Conservation (phyloP, 345 rosid species). For the Mangifera indica region DNA sequence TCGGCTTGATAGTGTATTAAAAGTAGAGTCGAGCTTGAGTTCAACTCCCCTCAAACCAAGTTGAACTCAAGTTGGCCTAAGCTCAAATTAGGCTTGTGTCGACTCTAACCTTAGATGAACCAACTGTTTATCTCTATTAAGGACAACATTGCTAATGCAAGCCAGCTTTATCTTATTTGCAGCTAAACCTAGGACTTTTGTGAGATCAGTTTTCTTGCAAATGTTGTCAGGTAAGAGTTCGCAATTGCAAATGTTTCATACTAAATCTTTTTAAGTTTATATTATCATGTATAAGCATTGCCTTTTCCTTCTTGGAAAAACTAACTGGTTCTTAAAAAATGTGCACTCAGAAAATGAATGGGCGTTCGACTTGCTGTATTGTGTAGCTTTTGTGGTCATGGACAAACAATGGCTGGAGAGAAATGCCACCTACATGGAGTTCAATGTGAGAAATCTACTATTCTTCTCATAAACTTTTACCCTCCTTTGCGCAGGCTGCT, state of each 20-base stretch:
- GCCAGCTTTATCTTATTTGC: conserved; percentile 24
- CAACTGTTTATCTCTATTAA: not conserved
- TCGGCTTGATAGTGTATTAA: too few species aligned
- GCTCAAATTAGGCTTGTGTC: too few species aligned
- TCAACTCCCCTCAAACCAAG: too few species aligned
- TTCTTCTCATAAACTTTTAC: not conserved
- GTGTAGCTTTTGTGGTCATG: conserved; percentile 82
- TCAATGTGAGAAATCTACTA: conserved; percentile 59
- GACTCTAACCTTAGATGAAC: too few species aligned
- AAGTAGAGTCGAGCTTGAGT: too few species aligned
- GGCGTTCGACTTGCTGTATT: conserved; percentile 93
- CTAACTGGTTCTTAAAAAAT: not conserved
- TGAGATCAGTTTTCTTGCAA: conserved; percentile 73
- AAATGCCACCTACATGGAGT: conserved; percentile 93
- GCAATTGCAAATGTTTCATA: not conserved
- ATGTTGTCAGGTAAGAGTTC: conserved; percentile 70
- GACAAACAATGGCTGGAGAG: conserved; percentile 93
- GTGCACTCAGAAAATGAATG: conserved; percentile 67
- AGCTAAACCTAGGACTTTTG: conserved; percentile 79
- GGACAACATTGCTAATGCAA: conserved; percentile 13
- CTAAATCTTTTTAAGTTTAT: not conserved
- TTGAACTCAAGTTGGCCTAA: too few species aligned
- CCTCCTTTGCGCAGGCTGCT: too few species aligned
- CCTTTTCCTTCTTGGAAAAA: not conserved
- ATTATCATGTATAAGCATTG: not conserved